Evolutionary conservation across 495 filamentous ascomycete genomes (phyloP).

Genomic region (Aspergillus indologenus): DNA sequence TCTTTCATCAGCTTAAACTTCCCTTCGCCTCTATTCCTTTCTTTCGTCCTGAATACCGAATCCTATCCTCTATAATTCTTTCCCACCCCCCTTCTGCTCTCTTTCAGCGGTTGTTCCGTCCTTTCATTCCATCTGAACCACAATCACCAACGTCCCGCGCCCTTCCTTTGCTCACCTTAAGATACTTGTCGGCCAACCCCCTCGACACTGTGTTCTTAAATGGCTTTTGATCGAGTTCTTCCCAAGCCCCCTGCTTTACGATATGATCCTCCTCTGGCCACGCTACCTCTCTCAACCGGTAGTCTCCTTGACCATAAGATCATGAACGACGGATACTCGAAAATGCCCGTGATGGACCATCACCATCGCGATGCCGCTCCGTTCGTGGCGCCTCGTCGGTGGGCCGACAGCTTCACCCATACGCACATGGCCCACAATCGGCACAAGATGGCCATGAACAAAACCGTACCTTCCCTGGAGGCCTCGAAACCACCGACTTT

Average conservation of each 20-base stretch:
- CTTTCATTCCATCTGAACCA: slow-evolving; percentile 7
- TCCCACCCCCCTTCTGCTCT: slow-evolving; percentile 11
- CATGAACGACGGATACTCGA: slow-evolving; percentile 42
- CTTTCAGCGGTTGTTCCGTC: slow-evolving; percentile 7
- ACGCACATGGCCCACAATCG: slow-evolving; percentile 33
- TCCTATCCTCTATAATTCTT: slow-evolving; percentile 9
- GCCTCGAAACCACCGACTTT: slow-evolving; percentile 13
- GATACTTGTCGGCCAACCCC: slow-evolving; percentile 20
- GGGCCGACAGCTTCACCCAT: slow-evolving; percentile 27
- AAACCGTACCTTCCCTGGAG: slow-evolving; percentile 17
- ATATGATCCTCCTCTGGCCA: slow-evolving; percentile 38
- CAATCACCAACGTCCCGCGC: slow-evolving; percentile 11
- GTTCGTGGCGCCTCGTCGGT: slow-evolving; percentile 20
- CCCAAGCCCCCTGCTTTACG: slow-evolving; percentile 47
- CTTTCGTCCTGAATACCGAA: slow-evolving; percentile 10
- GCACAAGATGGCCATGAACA: slow-evolving; percentile 22
- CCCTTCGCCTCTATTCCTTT: slow-evolving; percentile 15
- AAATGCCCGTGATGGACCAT: slow-evolving; percentile 18
- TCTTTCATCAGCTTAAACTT: slow-evolving; percentile 16
- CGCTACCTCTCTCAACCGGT: slow-evolving; percentile 34
- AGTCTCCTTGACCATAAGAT: slow-evolving; percentile 50
- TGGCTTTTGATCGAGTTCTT: slow-evolving; percentile 58
- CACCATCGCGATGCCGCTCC: slow-evolving; percentile 15
- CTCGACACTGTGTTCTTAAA: slow-evolving; percentile 29
- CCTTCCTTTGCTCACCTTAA: slow-evolving; percentile 19